A percentile compares a stretch with the other conserved stretches of the same genome.
These are phyloP conservation scores for Euryodendron excelsum DNA, from an alignment of 148 eudicot genomes.

Conservation along the genomic window DNA sequence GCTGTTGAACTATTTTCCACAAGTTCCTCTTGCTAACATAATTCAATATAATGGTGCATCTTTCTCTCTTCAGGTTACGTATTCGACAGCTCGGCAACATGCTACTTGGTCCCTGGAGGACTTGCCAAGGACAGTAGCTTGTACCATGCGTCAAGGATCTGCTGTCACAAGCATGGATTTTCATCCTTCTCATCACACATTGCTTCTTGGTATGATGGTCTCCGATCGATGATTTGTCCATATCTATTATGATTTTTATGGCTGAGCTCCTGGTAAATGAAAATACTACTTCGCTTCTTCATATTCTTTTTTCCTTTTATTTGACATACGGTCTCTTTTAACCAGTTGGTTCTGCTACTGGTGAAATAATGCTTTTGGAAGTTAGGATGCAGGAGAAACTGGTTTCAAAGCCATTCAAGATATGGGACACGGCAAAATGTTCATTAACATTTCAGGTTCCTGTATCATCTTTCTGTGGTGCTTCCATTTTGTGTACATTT, in stretches of 20 bases:
- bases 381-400: conserved; percentile 62
- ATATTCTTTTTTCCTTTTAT: not conserved
- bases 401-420: conserved; percentile 67
- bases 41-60: not conserved
- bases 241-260: too few relatives aligned
- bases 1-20: not conserved
- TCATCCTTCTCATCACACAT: conserved; percentile 73
- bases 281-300: not conserved
- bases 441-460: conserved; percentile 58
- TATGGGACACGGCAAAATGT: conserved; percentile 57
- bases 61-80: conserved; percentile 56
- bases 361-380: conserved; percentile 79
- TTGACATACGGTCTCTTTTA: conserved; percentile 11
- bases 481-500: not conserved
- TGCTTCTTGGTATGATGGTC: conserved; percentile 65
- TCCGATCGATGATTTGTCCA: not conserved
- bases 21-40: not conserved
- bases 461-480: not conserved
- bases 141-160: conserved; percentile 74
- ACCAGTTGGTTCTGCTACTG: conserved; percentile 62
- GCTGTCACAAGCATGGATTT: conserved; percentile 84
- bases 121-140: conserved; percentile 82
- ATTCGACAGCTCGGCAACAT: conserved; percentile 69
- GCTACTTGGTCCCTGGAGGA: conserved; percentile 72
- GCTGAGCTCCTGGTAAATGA: not conserved